Conservation (phyloP, 306 rosid genomes). For the Acacia melanoxylon region DNA sequence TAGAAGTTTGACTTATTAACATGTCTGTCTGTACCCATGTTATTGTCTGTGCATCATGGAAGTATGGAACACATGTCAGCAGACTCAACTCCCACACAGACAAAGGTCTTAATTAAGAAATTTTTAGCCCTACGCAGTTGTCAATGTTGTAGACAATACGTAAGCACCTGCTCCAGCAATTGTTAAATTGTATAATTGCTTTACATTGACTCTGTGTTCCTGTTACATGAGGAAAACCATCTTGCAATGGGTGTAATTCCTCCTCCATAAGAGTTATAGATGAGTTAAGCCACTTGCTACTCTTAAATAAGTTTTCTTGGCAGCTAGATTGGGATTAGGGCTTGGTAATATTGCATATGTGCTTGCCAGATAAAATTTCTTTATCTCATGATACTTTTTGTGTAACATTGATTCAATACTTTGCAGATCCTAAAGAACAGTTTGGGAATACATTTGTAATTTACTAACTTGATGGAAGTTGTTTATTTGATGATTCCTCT, state of each 20-base stretch:
- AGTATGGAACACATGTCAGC: slow-evolving; percentile 19
- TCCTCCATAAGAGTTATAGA: not conserved
- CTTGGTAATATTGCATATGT: slow-evolving; percentile 8
- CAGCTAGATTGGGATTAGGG: slow-evolving; percentile 16
- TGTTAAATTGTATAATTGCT: slow-evolving; percentile 22
- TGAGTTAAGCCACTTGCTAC: not conserved
- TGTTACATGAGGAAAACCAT: not conserved
- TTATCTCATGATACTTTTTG: not conserved
- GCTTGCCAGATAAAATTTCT: not conserved
- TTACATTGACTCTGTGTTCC: not conserved
- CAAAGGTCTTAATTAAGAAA: not conserved
- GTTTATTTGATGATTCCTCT: slow-evolving; percentile 1
- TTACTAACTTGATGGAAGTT: not conserved
- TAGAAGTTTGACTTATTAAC: not conserved
- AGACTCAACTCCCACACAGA: slow-evolving; percentile 1
- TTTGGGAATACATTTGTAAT: not conserved
- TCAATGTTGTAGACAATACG: slow-evolving; percentile 1
- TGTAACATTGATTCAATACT: not conserved
- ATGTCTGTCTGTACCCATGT: not conserved
- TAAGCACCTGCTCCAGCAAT: not conserved
- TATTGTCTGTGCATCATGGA: not conserved
- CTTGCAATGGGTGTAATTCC: not conserved
- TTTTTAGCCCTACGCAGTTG: not conserved
- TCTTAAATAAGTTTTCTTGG: not conserved
- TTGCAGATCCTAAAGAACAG: not conserved